phyloP scores from a whole-genome alignment of 148 eudicot genomes.

The Vaccinium vitisidaea region DNA sequence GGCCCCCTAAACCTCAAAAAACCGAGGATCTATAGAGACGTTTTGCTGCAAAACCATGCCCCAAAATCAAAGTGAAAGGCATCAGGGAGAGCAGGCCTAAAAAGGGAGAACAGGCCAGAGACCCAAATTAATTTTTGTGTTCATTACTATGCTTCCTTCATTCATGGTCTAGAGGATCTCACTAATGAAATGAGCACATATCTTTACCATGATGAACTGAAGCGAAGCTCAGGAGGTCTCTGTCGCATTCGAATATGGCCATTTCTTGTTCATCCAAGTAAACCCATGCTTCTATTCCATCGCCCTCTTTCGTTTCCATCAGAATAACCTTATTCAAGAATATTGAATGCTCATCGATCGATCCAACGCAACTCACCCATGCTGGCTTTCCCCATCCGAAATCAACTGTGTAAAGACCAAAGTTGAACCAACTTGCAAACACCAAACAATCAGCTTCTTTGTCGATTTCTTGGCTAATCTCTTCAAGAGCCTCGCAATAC shows the following conservation, averaged over 20 bases:
- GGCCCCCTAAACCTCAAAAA: too few species aligned
- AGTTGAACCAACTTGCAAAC: slow-evolving; percentile 15
- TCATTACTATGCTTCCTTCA: too few species aligned
- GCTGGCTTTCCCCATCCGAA: slow-evolving; percentile 42
- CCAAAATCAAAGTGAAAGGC: too few species aligned
- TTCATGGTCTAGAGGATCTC: too few species aligned
- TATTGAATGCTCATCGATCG: neutral
- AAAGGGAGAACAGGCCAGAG: too few species aligned
- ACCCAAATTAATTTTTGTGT: too few species aligned
- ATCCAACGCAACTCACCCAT: slow-evolving; percentile 25
- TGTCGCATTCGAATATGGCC: neutral
- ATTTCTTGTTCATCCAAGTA: slow-evolving; percentile 9
- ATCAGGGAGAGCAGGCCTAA: too few species aligned
- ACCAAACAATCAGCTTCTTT: neutral
- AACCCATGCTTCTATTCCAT: slow-evolving; percentile 13
- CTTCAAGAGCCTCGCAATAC: neutral
- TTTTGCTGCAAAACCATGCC: too few species aligned
- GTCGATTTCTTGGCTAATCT: neutral
- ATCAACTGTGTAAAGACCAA: slow-evolving; percentile 29
- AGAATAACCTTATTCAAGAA: neutral
- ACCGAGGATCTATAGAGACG: too few species aligned
- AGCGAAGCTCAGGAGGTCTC: neutral
- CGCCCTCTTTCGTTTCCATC: neutral
- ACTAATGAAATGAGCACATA: too few species aligned
- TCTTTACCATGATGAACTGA: neutral